Percentiles rank a stretch among this genome's conserved stretches.
These are phyloP conservation scores for Pythium insidiosum DNA, from an alignment of 352 stramenopile species.

Conservation along the genomic window DNA sequence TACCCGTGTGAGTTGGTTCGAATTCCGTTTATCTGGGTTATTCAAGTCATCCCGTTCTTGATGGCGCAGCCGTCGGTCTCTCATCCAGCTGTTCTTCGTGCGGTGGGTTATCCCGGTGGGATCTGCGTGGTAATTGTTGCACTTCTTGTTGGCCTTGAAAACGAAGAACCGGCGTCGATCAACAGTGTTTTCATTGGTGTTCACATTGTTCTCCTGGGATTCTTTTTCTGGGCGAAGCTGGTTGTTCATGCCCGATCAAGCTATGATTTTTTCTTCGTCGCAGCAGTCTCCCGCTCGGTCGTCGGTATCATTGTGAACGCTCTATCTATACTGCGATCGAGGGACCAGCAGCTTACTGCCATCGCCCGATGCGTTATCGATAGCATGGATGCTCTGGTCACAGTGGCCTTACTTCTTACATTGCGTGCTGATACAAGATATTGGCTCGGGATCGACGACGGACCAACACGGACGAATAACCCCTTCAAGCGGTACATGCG, in stretches of 20 bases:
- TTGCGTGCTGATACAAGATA: conserved; percentile 77
- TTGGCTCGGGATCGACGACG: conserved; percentile 79
- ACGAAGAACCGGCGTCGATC: conserved; percentile 33
- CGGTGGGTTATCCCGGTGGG: conserved; percentile 58
- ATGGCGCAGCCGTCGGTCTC: conserved; percentile 84
- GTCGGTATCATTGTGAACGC: conserved; percentile 42
- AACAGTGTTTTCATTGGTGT: conserved; percentile 45
- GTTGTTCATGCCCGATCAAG: conserved; percentile 61
- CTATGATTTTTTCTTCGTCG: conserved; percentile 81
- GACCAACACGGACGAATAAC: conserved; percentile 27
- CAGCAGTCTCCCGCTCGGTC: conserved; percentile 34
- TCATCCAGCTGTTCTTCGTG: conserved; percentile 55
- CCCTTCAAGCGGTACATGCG: conserved; percentile 70
- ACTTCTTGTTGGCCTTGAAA: conserved; percentile 50
- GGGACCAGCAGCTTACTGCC: no score
- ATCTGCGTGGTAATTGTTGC: conserved; percentile 51
- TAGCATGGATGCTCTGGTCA: conserved; percentile 48
- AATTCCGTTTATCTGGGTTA: conserved; percentile 61
- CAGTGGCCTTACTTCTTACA: conserved; percentile 63
- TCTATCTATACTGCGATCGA: no score
- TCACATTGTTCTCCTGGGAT: conserved; percentile 42
- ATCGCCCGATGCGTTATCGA: conserved; percentile 40
- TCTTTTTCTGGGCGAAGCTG: conserved; percentile 82
- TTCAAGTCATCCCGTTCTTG: conserved; percentile 75
- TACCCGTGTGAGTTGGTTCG: conserved; percentile 53